phyloP scores from a whole-genome alignment of 1,284 basidiomycete species.

The Ustilago nuda region DNA sequence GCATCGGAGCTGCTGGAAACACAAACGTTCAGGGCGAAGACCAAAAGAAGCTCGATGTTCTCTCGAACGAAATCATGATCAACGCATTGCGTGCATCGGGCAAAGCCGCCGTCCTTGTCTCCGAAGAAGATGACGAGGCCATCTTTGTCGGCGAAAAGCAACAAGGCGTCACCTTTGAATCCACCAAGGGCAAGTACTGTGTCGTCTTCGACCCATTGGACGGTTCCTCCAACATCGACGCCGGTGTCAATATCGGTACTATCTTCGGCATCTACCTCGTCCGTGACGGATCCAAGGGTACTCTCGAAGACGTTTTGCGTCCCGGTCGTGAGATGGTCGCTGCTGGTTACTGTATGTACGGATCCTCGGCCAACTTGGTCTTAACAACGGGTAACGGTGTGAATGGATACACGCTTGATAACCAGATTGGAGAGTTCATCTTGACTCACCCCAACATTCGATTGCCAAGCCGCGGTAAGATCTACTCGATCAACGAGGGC shows the following conservation, averaged over 20 bases:
- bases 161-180: slow-evolving; percentile 67
- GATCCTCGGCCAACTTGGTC: slow-evolving; percentile 96
- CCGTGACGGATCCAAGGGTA: slow-evolving; percentile 79
- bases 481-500: slow-evolving; percentile 99
- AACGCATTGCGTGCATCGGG: slow-evolving; percentile 89
- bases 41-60: slow-evolving; percentile 98
- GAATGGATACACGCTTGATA: slow-evolving; percentile 98
- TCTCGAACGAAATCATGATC: slow-evolving; percentile 99
- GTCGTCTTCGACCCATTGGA: slow-evolving; percentile 99
- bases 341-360: slow-evolving; percentile 86
- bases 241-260: slow-evolving; percentile 99
- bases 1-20: slow-evolving; percentile 93
- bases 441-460: slow-evolving; percentile 97
- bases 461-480: slow-evolving; percentile 94
- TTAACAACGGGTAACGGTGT: slow-evolving; percentile 95
- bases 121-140: slow-evolving; percentile 93
- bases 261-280: slow-evolving; percentile 98
- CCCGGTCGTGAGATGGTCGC: slow-evolving; percentile 98
- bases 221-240: slow-evolving; percentile 98
- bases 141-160: slow-evolving; percentile 79
- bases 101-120: slow-evolving; percentile 95
- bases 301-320: slow-evolving; percentile 86
- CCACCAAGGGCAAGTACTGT: slow-evolving; percentile 74
- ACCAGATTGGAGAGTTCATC: slow-evolving; percentile 89
- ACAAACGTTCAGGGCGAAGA: slow-evolving; percentile 98